Conservation (phyloP, 169 alveolate species). For the Eimeria sp. region DNA sequence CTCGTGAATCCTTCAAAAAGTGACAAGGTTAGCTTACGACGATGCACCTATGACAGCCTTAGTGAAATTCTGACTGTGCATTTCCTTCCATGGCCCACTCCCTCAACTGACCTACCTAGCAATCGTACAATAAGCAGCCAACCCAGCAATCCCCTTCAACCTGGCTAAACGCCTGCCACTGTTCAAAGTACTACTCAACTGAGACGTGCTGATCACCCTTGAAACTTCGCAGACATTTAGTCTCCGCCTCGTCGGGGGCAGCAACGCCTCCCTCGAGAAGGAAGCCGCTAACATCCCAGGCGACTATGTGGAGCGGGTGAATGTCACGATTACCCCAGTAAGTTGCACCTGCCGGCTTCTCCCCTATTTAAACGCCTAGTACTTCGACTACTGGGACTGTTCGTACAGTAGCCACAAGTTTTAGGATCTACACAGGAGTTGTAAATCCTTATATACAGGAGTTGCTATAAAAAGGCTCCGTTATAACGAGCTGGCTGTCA, state of each 20-base stretch:
- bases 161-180: too few species aligned
- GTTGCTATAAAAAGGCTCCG: not conserved
- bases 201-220: not conserved
- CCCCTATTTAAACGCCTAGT: not conserved
- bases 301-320: slow-evolving; percentile 45
- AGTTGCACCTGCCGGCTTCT: not conserved
- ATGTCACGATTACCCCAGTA: slow-evolving; percentile 43
- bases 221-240: slow-evolving; percentile 20
- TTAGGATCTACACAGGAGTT: not conserved
- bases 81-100: not conserved
- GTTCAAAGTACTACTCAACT: not conserved
- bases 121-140: not conserved
- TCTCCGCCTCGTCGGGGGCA: slow-evolving; percentile 26
- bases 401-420: not conserved
- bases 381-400: not conserved
- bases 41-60: not conserved
- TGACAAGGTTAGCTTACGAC: slow-evolving; percentile 32
- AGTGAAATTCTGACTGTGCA: not conserved
- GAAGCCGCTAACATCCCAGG: slow-evolving; percentile 38
- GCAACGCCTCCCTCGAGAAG: slow-evolving; percentile 29
- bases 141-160: not conserved
- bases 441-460: not conserved
- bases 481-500: not conserved
- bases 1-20: slow-evolving; percentile 47
- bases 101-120: not conserved